These are phyloP conservation scores for Corynespora cassiicola DNA, from an alignment of 2,329 filamentous ascomycete species.

Conservation along the genomic window DNA sequence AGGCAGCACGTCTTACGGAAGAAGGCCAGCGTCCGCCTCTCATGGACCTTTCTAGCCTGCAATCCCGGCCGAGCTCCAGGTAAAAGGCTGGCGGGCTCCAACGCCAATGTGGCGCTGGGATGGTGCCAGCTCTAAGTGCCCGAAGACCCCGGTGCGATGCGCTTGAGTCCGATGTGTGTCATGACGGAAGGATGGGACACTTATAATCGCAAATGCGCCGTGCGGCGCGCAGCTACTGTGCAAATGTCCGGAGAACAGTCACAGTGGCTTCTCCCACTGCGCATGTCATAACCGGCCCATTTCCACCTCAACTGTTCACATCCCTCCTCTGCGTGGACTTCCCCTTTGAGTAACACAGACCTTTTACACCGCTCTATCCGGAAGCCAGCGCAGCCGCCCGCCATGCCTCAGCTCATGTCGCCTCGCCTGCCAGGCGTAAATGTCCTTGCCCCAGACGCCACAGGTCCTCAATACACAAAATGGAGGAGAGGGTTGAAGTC, in stretches of 20 bases:
- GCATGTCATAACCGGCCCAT: too few species aligned
- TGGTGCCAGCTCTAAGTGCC: conserved; percentile 10
- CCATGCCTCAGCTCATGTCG: conserved; percentile 26
- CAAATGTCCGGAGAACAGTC: conserved; percentile 18
- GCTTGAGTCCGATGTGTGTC: conserved; percentile 12
- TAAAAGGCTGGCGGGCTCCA: conserved; percentile 12
- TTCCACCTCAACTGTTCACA: too few species aligned
- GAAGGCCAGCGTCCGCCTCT: too few species aligned
- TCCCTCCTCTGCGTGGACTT: background rate
- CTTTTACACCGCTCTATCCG: background rate
- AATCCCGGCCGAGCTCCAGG: conserved; percentile 10
- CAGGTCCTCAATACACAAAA: conserved; percentile 38
- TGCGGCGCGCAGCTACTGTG: conserved; percentile 10
- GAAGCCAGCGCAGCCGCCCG: background rate
- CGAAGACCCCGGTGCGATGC: conserved; percentile 17
- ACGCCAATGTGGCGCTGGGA: conserved; percentile 4
- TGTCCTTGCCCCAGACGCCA: conserved; percentile 30
- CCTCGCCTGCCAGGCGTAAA: conserved; percentile 37
- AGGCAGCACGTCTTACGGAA: conserved; percentile 22
- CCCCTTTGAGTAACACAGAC: too few species aligned
- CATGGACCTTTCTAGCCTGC: conserved; percentile 19
- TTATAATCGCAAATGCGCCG: conserved; percentile 18
- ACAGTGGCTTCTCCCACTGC: conserved; percentile 7
- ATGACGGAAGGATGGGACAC: conserved; percentile 14
- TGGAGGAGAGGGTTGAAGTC: conserved; percentile 40